Percentiles rank a stretch among this genome's conserved stretches.
Conservation (phyloP, 352 stramenopile species). For the Phytophthora aleatoria region DNA sequence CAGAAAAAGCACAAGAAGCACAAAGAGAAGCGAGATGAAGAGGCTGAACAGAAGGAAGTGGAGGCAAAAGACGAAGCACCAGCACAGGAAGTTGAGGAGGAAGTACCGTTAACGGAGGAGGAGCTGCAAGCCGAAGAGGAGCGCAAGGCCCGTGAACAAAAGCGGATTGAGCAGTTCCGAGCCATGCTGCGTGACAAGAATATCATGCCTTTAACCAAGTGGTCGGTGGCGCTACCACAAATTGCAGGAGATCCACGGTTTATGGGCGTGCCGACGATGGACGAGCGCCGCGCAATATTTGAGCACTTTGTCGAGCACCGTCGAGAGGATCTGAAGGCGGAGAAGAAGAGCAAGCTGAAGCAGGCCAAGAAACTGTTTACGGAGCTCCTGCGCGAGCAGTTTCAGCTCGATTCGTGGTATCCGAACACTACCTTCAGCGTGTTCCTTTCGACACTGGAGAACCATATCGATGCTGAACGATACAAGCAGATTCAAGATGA, state of each 20-base stretch:
- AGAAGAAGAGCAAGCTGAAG: conserved; percentile 82
- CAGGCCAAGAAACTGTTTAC: conserved; percentile 59
- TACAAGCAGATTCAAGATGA: conserved; percentile 48
- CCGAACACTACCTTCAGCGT: conserved; percentile 55
- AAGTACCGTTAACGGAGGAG: conserved; percentile 35
- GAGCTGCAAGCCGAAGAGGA: conserved; percentile 42
- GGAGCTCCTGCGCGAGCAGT: conserved; percentile 51
- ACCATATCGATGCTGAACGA: conserved; percentile 31
- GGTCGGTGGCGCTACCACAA: conserved; percentile 76
- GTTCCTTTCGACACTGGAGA: conserved; percentile 61
- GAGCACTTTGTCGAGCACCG: conserved; percentile 80
- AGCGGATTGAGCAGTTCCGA: conserved; percentile 64
- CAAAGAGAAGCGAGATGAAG: conserved; percentile 20
- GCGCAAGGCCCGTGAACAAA: conserved; percentile 42
- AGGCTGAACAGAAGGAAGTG: conserved; percentile 13
- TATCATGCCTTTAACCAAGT: conserved; percentile 86
- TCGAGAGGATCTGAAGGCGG: conserved; percentile 70
- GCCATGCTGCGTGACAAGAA: conserved; percentile 83
- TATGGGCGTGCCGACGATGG: conserved; percentile 75
- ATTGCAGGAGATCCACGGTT: conserved; percentile 79
- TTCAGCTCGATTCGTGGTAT: conserved; percentile 47
- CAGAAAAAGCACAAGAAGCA: conserved; percentile 33
- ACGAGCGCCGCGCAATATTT: conserved; percentile 79
- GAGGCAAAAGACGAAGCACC: conserved; percentile 16
- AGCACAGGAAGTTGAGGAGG: conserved; percentile 20